These are phyloP conservation scores for Cnidoscolus chayamansa DNA, from an alignment of 441 rosid species.

Conservation along the genomic window DNA sequence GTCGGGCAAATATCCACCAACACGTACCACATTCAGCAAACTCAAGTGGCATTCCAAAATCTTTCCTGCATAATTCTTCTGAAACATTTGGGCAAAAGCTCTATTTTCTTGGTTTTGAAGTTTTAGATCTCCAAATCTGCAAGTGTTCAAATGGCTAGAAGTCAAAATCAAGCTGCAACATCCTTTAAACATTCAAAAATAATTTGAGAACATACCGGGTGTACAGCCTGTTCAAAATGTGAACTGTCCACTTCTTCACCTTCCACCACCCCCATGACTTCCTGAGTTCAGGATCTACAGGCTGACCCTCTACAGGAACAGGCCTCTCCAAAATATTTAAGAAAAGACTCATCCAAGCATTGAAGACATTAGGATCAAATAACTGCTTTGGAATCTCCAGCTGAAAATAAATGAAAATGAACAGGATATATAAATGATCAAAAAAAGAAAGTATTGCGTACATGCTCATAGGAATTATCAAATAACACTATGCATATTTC, in stretches of 20 bases:
- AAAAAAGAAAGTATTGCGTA: neutral
- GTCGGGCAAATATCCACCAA: slow-evolving; percentile 94
- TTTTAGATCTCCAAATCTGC: slow-evolving; percentile 95
- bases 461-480: neutral
- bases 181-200: neutral
- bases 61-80: slow-evolving; percentile 86
- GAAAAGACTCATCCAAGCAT: slow-evolving; percentile 96
- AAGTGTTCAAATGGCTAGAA: slow-evolving; percentile 11
- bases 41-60: slow-evolving; percentile 91
- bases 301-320: slow-evolving; percentile 85
- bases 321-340: slow-evolving; percentile 86
- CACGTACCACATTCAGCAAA: slow-evolving; percentile 65
- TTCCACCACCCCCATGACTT: slow-evolving; percentile 99
- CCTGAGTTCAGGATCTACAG: slow-evolving; percentile 80
- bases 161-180: neutral
- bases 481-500: neutral
- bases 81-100: slow-evolving; percentile 92
- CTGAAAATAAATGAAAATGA: slow-evolving; percentile 40
- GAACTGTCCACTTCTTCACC: slow-evolving; percentile 97
- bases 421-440: neutral
- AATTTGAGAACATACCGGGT: slow-evolving; percentile 52
- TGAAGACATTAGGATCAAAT: slow-evolving; percentile 72
- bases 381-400: slow-evolving; percentile 95
- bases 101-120: slow-evolving; percentile 84
- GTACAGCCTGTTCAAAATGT: slow-evolving; percentile 88